Percentiles rank a stretch among this genome's conserved stretches.
Conservation (phyloP, 495 filamentous ascomycete species). For the Filosporella fistucella region DNA sequence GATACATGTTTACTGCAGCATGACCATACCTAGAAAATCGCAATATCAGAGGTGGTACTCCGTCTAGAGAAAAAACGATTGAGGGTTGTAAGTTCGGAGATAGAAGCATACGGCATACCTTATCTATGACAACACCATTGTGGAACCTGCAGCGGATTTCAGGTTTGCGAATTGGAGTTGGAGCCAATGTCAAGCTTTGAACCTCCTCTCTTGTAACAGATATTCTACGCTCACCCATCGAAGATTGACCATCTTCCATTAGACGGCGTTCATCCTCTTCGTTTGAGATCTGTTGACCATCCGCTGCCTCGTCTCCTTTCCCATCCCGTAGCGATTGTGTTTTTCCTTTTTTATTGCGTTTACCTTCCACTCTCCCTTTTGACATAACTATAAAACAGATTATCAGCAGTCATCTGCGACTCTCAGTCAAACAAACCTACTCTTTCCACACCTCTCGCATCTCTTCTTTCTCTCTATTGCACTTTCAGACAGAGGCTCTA, state of each 20-base stretch:
- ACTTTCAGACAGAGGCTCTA: background rate
- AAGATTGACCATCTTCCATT: too few relatives aligned
- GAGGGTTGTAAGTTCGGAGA: background rate
- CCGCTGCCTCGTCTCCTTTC: too few relatives aligned
- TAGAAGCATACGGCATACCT: background rate
- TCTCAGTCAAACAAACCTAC: background rate
- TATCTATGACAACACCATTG: background rate
- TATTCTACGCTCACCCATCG: too few relatives aligned
- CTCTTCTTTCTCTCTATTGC: constrained; percentile 3
- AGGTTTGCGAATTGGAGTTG: background rate
- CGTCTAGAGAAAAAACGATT: background rate
- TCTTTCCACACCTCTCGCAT: background rate
- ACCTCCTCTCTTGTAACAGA: too few relatives aligned
- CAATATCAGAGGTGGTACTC: background rate
- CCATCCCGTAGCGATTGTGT: too few relatives aligned
- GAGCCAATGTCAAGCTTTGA: too few relatives aligned
- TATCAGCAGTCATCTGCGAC: background rate
- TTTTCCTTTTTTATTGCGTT: background rate
- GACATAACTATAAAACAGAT: background rate
- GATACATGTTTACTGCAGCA: background rate
- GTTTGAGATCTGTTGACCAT: too few relatives aligned
- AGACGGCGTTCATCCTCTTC: too few relatives aligned
- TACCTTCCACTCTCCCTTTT: background rate
- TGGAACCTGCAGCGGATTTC: constrained; percentile 8
- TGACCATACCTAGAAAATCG: background rate